Conservation (phyloP, 805 yeast genomes). For the Peterozyma xylosa region DNA sequence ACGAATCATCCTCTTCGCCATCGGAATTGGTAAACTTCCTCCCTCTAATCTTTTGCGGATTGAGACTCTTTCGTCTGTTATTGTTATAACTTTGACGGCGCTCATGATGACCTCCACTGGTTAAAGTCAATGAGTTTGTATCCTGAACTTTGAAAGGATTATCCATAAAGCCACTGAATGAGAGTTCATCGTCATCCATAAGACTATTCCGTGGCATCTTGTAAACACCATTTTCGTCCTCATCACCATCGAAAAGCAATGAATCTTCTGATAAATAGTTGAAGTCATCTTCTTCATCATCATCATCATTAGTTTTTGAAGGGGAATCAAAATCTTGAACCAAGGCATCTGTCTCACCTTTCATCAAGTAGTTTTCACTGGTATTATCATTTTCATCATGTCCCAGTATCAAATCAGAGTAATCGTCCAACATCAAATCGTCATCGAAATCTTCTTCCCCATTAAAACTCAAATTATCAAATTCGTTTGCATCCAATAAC, state of each 20-base stretch:
- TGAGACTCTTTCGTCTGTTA: no score
- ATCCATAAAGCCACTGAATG: no score
- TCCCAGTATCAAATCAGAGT: constrained; percentile 35
- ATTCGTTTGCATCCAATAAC: constrained; percentile 7
- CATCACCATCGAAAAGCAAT: constrained; percentile 6
- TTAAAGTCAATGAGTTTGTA: no score
- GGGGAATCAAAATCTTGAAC: constrained; percentile 26
- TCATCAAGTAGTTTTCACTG: constrained; percentile 26
- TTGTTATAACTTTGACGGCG: no score
- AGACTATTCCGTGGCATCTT: constrained; percentile 1
- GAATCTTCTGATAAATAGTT: constrained; percentile 9
- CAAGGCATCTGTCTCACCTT: constrained; percentile 35
- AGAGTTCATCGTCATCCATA: no score
- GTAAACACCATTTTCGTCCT: constrained; percentile 12
- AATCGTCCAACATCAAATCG: constrained; percentile 30
- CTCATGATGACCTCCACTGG: no score
- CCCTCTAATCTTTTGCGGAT: no score
- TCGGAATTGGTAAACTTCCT: not conserved
- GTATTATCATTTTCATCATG: constrained; percentile 32
- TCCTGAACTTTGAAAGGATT: no score
- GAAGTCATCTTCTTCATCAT: constrained; percentile 20
- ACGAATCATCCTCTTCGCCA: constrained; percentile 50
- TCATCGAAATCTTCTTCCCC: constrained; percentile 37
- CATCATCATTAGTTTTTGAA: constrained; percentile 15
- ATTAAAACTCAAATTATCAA: constrained; percentile 27